phyloP scores from a whole-genome alignment of 2,329 filamentous ascomycete genomes.

The Cladosporium oxysporum region DNA sequence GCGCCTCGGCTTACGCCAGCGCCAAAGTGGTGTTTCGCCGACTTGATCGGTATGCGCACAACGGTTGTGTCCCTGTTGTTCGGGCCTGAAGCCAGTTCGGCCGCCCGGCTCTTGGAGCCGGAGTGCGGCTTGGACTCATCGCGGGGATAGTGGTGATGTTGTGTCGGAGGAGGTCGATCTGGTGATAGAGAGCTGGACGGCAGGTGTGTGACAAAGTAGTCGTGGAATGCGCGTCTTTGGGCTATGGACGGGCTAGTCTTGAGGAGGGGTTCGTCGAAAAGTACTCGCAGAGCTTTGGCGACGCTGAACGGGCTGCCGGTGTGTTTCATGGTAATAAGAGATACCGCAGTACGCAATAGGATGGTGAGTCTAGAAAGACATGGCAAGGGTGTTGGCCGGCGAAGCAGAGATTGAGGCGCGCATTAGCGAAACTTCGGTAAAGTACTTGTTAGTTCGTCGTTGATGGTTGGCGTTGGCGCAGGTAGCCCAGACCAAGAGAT shows the following conservation, averaged over 20 bases:
- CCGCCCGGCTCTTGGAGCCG: constrained; percentile 29
- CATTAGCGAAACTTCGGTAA: constrained; percentile 4
- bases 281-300: constrained; percentile 30
- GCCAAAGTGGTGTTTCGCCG: constrained; percentile 95
- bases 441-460: constrained; percentile 3
- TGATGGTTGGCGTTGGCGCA: not conserved
- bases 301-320: constrained; percentile 33
- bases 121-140: constrained; percentile 79
- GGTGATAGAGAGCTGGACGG: constrained; percentile 91
- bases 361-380: not conserved
- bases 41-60: constrained; percentile 88
- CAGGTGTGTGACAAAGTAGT: constrained; percentile 96
- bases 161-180: constrained; percentile 58
- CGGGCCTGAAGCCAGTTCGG: constrained; percentile 41
- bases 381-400: not conserved
- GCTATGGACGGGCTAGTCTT: constrained; percentile 15
- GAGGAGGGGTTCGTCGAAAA: constrained; percentile 28
- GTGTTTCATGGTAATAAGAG: constrained; percentile 29
- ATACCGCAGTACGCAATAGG: not conserved
- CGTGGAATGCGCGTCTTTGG: constrained; percentile 66
- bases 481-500: not conserved
- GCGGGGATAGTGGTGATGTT: constrained; percentile 83
- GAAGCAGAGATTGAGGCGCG: not conserved
- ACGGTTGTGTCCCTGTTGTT: constrained; percentile 78
- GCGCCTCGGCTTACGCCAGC: constrained; percentile 76